phyloP scores from a whole-genome alignment of 176 grass and related monocot genomes.

The Microstegium vimineum region DNA sequence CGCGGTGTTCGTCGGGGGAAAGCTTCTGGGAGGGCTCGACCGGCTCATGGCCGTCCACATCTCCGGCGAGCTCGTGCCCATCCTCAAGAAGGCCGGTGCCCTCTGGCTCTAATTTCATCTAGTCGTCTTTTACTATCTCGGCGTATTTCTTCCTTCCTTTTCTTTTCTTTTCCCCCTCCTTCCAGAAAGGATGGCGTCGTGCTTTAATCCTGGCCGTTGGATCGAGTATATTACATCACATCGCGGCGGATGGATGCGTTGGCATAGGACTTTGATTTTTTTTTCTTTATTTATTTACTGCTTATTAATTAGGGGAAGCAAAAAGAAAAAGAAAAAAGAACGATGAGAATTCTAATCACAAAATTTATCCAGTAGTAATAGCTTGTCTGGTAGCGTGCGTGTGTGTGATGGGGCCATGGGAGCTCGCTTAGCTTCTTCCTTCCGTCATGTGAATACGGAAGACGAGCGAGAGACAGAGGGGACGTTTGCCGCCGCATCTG shows the following conservation, averaged over 20 bases:
- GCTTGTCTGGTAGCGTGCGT: conserved; percentile 1
- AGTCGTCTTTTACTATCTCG: neutral
- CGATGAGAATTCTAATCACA: neutral
- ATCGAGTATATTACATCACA: neutral
- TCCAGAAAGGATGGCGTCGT: neutral
- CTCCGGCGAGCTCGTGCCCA: conserved; percentile 93
- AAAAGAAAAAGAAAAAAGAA: no score
- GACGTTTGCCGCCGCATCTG: conserved; percentile 15
- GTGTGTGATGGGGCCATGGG: no score
- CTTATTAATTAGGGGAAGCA: neutral
- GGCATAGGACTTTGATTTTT: neutral
- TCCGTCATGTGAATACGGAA: conserved; percentile 31
- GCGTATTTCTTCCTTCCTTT: neutral
- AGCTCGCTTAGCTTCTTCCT: neutral
- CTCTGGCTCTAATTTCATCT: conserved; percentile 68
- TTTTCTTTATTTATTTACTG: neutral
- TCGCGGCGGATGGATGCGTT: neutral
- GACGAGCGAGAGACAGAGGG: neutral
- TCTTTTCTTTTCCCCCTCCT: neutral
- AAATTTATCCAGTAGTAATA: neutral
- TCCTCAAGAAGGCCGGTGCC: conserved; percentile 88
- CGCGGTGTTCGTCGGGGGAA: conserved; percentile 76
- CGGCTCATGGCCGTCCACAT: conserved; percentile 92
- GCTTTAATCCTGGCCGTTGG: conserved; percentile 26
- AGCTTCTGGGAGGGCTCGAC: conserved; percentile 73